phyloP scores from a whole-genome alignment of 2,329 filamentous ascomycete species.

The Sporothrix luriei region DNA sequence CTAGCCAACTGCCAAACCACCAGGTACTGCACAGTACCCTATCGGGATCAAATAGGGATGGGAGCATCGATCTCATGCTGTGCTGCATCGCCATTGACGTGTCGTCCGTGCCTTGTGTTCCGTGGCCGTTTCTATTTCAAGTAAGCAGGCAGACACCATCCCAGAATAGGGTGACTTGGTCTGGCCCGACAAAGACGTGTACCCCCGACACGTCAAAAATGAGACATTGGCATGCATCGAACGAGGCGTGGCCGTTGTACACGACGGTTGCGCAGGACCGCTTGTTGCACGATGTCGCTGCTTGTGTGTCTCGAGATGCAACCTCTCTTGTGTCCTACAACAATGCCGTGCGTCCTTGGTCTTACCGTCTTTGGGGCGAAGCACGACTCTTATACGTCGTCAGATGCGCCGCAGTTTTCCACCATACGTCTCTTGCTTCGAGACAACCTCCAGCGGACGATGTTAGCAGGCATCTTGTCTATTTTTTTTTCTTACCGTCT shows the following conservation, averaged over 20 bases:
- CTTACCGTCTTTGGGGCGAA: no score
- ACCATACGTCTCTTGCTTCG: background rate
- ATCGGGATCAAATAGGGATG: background rate
- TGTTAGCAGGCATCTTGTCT: background rate
- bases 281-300: background rate
- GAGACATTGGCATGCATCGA: background rate
- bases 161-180: background rate
- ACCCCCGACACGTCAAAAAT: background rate
- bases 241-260: background rate
- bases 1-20: background rate
- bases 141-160: background rate
- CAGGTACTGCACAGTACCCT: background rate
- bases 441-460: background rate
- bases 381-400: no score
- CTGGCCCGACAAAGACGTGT: background rate
- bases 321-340: background rate
- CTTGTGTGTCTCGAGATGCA: background rate
- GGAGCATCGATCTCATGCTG: background rate
- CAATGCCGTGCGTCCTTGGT: background rate
- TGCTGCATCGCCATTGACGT: slow-evolving; percentile 10
- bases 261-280: background rate
- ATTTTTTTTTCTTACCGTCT: background rate
- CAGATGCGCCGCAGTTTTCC: no score
- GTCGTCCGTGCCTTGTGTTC: background rate
- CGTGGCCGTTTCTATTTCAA: background rate